Percentiles rank a stretch among this genome's conserved stretches.
phyloP scores from a whole-genome alignment of 2,329 filamentous ascomycete genomes.

The Botrytis galanthina region DNA sequence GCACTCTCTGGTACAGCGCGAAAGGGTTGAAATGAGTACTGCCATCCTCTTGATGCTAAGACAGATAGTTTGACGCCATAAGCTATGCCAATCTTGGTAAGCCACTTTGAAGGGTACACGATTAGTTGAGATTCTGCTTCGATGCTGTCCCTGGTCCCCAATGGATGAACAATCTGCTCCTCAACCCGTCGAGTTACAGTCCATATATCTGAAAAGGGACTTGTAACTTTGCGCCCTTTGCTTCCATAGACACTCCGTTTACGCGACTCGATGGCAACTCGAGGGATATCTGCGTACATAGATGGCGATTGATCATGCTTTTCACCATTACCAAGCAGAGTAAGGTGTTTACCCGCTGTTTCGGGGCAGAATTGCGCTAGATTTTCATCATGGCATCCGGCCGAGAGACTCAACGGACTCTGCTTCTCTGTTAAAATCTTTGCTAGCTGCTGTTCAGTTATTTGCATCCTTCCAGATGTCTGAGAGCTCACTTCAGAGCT shows the following conservation, averaged over 20 bases:
- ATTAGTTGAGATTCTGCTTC: neutral
- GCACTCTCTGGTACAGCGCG: neutral
- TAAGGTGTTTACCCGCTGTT: neutral
- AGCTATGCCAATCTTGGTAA: fast-evolving
- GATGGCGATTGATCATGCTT: no score
- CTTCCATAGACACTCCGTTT: no score
- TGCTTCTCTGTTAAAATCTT: neutral
- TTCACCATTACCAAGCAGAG: no score
- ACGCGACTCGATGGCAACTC: no score
- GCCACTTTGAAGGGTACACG: neutral
- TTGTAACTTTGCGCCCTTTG: no score
- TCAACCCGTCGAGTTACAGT: no score
- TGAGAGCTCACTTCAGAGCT: neutral
- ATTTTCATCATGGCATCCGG: neutral
- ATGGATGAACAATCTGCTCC: no score
- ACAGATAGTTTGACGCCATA: neutral
- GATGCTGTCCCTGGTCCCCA: neutral
- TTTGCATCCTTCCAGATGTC: neutral
- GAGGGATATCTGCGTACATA: no score
- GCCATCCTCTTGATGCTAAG: neutral
- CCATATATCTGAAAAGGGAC: no score
- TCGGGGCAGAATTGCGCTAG: neutral
- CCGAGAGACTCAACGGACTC: neutral
- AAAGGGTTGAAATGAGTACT: neutral
- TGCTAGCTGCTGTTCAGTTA: neutral